A percentile compares a stretch with the other conserved stretches of the same genome.
Conservation (phyloP, 208 protist genomes). For the Trypanosomatidae sp. region DNA sequence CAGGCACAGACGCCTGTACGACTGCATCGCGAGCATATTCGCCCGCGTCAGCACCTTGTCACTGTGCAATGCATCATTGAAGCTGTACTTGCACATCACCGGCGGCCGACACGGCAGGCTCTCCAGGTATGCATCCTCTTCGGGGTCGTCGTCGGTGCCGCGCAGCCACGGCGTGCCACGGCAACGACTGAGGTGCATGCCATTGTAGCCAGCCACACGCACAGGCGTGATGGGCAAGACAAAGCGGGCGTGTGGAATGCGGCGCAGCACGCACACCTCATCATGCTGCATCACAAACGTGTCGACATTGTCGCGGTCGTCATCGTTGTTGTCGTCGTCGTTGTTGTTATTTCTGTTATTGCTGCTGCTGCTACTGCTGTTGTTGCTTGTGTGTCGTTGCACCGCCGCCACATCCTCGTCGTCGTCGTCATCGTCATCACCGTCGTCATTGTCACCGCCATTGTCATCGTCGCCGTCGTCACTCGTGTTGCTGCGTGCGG, state of each 20-base stretch:
- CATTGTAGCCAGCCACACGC: constrained; percentile 34
- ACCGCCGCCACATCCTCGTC: no score
- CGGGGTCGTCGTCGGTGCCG: constrained; percentile 21
- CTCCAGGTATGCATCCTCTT: constrained; percentile 40
- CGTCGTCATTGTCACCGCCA: neutral
- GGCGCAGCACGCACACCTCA: constrained; percentile 11
- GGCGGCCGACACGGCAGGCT: constrained; percentile 20
- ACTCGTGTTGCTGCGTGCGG: no score
- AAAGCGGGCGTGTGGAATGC: constrained; percentile 11
- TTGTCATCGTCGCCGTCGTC: neutral
- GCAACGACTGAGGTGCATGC: constrained; percentile 14
- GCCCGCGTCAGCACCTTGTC: constrained; percentile 31
- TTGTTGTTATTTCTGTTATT: neutral
- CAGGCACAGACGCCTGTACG: constrained; percentile 22
- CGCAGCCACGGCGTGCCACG: constrained; percentile 44
- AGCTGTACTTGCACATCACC: constrained; percentile 16
- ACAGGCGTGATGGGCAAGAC: constrained; percentile 26
- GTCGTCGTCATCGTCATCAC: neutral
- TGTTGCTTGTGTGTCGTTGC: no score
- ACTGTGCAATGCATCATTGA: constrained; percentile 25
- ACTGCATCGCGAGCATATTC: constrained; percentile 15
- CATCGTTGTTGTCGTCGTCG: neutral
- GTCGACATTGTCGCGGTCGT: neutral
- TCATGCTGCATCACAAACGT: constrained; percentile 4
- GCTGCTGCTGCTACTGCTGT: no score